Evolutionary conservation across 2,329 filamentous ascomycete species (phyloP), one percentile per base, ranked within the genome.

Genomic region (Botrytis galanthina): DNA sequence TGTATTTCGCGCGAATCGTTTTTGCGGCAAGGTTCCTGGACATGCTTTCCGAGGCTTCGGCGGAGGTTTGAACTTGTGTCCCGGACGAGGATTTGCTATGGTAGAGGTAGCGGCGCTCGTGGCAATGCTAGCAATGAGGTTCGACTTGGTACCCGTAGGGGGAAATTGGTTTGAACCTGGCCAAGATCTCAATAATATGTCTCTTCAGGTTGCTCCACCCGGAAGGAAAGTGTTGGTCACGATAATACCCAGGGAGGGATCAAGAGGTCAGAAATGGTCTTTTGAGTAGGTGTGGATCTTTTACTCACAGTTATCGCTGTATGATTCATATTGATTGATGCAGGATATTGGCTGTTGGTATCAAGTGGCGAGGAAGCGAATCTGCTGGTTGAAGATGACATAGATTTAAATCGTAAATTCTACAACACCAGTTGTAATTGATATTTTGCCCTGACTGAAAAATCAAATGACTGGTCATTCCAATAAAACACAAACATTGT

Each of bases 41-140:
- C 42, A 20, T 20, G 42, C 42, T 29, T 64, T 71, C 20, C 46
- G 70, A 71, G 60, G 70, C 7, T 71, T 71, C 51, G 60, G 70
- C 9, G 44, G 70, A 12, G 70, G 60, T 18, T 1, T 71, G 18
- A 71, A 71, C 22, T 64, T 59, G 42, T 71, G 70, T 57, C 46
- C 60, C 29, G 46, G 70, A 3, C 8, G 60, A 64, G 44, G 18
- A 3, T 71, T 71, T 8, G 70, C 70, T 44, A 57, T 72, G 70
- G 46, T 20, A 20, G 70, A 72, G 48, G n/a, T 72, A 3, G 60
- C 46, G 4, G 60, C 48, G 35, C 35, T 72, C 22, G 18, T 44
- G 3, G 70, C 61, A 44, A 72, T 72, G n/a, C 37, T 67, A 35
- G 29, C 37, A 44, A 37, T 46, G n/a, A 66, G 37, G 7, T 72